A percentile compares a stretch with the other conserved stretches of the same genome.
phyloP scores from a whole-genome alignment of 2,329 filamentous ascomycete genomes.

The Aspergillus aculeatus region DNA sequence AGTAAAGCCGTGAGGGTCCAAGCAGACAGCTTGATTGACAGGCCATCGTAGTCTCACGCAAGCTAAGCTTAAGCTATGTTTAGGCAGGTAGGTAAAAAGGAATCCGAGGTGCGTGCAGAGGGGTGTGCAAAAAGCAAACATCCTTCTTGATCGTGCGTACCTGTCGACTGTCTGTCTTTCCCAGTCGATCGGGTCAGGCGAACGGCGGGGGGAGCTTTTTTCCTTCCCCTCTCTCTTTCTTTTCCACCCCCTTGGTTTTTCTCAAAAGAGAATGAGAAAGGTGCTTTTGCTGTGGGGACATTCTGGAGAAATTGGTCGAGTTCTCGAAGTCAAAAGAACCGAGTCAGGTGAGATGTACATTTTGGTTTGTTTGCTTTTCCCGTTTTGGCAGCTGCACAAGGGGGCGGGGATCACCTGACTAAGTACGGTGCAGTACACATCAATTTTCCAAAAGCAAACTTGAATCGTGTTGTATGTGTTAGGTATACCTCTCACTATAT shows the following conservation, averaged over 20 bases:
- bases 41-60: slow-evolving; percentile 19
- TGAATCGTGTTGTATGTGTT: background rate
- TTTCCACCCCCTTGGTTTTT: background rate
- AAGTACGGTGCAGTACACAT: background rate
- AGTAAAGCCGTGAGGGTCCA: slow-evolving; percentile 9
- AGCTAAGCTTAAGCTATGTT: slow-evolving; percentile 30
- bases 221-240: background rate
- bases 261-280: background rate
- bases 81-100: slow-evolving; percentile 8
- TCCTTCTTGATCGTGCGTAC: slow-evolving; percentile 10
- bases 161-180: slow-evolving; percentile 2
- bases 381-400: background rate
- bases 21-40: background rate
- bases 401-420: background rate
- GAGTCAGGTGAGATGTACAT: background rate
- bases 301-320: background rate
- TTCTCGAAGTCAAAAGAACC: background rate
- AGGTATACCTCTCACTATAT: background rate
- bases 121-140: slow-evolving; percentile 24
- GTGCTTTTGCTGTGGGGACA: background rate
- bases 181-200: slow-evolving; percentile 16
- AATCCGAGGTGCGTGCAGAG: slow-evolving; percentile 15
- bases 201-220: slow-evolving; percentile 12
- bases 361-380: background rate
- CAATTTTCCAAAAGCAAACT: background rate